These are phyloP conservation scores for Leucaena leucocephala DNA, from an alignment of 306 rosid genomes.

Conservation along the genomic window DNA sequence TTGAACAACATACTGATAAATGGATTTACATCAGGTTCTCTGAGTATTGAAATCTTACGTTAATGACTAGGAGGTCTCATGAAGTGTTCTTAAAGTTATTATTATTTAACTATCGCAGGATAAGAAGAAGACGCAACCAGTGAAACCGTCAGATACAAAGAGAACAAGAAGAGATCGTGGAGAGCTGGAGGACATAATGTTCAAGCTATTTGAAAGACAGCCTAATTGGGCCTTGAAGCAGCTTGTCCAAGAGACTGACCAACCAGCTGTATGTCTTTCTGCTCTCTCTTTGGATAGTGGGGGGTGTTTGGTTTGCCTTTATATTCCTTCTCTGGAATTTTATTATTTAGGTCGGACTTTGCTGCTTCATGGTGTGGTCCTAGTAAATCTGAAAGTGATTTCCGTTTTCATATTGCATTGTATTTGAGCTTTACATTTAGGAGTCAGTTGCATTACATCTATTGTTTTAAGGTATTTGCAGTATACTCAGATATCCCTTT, in stretches of 20 bases:
- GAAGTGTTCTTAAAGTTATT: background rate
- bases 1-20: conserved; percentile 11
- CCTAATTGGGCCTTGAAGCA: conserved; percentile 99
- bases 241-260: conserved; percentile 98
- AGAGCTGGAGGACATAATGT: conserved; percentile 95
- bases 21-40: conserved; percentile 3
- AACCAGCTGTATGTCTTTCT: conserved; percentile 76
- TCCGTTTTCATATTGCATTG: background rate
- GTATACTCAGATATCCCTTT: background rate
- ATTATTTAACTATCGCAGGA: conserved; percentile 55
- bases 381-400: background rate
- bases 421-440: background rate
- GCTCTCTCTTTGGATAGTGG: background rate
- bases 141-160: conserved; percentile 86
- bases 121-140: conserved; percentile 81
- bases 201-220: conserved; percentile 95
- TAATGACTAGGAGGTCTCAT: conserved; percentile 15
- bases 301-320: conserved; percentile 13
- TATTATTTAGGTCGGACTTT: background rate
- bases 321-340: background rate
- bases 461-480: background rate
- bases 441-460: conserved; percentile 13
- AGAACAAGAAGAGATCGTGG: conserved; percentile 98
- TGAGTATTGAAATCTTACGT: background rate
- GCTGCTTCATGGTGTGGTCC: background rate